These are phyloP conservation scores for Gossypium lobatum DNA, from an alignment of 441 rosid species.

Conservation along the genomic window DNA sequence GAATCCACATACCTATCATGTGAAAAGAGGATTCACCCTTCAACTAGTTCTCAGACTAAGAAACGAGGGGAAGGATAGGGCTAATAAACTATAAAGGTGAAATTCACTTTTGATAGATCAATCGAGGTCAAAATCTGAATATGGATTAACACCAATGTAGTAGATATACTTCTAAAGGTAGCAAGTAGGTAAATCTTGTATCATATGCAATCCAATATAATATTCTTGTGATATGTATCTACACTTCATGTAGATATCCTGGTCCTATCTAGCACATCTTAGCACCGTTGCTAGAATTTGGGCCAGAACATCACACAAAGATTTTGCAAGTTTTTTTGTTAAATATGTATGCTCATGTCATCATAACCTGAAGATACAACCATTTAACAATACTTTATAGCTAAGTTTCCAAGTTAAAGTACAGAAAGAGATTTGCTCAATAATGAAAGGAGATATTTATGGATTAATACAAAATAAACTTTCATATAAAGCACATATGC, in stretches of 20 bases:
- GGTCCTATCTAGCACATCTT: neutral
- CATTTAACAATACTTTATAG: neutral
- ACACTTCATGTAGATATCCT: slow-evolving; percentile 2
- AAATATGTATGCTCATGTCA: neutral
- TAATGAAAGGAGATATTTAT: neutral
- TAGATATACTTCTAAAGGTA: neutral
- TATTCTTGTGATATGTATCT: neutral
- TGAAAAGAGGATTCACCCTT: neutral
- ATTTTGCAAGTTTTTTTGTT: neutral
- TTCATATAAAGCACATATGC: neutral
- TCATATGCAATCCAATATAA: slow-evolving; percentile 2
- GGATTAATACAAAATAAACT: neutral
- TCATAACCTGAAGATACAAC: neutral
- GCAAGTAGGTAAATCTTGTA: neutral
- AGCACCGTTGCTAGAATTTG: neutral
- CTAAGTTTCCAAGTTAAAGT: neutral
- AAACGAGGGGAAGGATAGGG: neutral
- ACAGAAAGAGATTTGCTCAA: neutral
- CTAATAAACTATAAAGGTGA: neutral
- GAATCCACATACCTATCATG: neutral
- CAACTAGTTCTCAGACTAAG: neutral
- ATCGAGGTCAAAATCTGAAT: neutral
- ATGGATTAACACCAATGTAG: neutral
- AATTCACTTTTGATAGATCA: slow-evolving; percentile 4
- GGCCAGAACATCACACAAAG: neutral